These are phyloP conservation scores for Chamaecrista fasciculata DNA, from an alignment of 306 rosid genomes.

Conservation along the genomic window DNA sequence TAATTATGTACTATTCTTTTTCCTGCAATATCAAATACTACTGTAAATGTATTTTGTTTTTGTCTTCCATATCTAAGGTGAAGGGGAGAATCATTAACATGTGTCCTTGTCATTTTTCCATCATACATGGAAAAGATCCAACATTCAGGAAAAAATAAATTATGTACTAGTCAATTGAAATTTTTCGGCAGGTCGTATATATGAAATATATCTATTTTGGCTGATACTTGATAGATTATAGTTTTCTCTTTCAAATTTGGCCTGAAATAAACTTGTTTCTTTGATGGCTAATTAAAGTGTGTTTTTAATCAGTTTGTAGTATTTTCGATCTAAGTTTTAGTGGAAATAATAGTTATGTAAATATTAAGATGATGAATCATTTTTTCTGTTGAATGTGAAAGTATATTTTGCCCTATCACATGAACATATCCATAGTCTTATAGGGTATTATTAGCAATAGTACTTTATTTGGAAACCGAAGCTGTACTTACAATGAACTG, in stretches of 20 bases:
- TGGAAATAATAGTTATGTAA: no score
- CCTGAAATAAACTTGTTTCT: neutral
- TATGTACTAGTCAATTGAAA: no score
- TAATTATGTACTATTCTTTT: neutral
- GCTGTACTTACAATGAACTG: no score
- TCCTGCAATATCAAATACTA: neutral
- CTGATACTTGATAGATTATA: neutral
- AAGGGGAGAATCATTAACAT: neutral
- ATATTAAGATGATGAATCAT: no score
- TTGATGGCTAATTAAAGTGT: neutral
- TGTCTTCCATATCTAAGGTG: neutral
- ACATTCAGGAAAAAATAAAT: neutral
- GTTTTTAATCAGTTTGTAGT: no score
- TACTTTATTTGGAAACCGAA: no score
- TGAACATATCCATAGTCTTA: no score
- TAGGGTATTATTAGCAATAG: no score
- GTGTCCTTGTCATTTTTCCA: neutral
- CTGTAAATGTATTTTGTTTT: neutral
- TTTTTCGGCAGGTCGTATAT: no score
- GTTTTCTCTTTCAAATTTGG: neutral
- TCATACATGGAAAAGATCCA: neutral
- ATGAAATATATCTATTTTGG: neutral
- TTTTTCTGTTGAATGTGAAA: no score
- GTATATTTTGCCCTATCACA: no score
- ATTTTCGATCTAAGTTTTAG: no score